Conservation (phyloP, 805 yeast genomes). For the Schizosaccharomyces japonicus region DNA sequence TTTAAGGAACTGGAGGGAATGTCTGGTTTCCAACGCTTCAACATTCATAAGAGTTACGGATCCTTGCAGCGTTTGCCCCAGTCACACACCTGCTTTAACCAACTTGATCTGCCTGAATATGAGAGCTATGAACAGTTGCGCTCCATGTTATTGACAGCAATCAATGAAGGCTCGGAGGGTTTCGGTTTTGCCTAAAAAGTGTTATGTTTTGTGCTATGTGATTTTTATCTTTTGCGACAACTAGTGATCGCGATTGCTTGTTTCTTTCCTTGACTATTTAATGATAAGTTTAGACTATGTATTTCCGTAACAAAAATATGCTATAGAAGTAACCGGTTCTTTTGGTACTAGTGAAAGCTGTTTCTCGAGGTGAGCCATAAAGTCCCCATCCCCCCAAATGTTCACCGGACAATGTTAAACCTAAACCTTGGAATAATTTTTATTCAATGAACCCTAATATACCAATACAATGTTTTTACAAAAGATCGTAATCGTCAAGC, state of each 20-base stretch:
- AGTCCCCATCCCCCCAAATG: no score
- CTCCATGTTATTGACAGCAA: slow-evolving; percentile 55
- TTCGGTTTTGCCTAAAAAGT: slow-evolving; percentile 49
- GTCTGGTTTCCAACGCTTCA: slow-evolving; percentile 62
- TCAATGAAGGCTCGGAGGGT: slow-evolving; percentile 89
- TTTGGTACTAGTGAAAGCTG: no score
- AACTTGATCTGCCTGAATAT: slow-evolving; percentile 78
- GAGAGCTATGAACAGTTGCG: slow-evolving; percentile 69
- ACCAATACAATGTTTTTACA: slow-evolving; percentile 15
- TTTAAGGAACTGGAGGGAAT: slow-evolving; percentile 76
- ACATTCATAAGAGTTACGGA: slow-evolving; percentile 76
- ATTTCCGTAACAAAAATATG: no score
- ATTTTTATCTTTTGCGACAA: not conserved
- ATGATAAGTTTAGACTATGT: no score
- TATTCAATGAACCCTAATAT: not conserved
- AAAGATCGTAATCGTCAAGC: slow-evolving; percentile 33
- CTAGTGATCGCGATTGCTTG: no score
- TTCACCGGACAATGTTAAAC: no score
- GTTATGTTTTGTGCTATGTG: not conserved
- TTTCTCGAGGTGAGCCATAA: no score
- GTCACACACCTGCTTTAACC: slow-evolving; percentile 81
- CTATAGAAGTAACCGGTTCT: no score
- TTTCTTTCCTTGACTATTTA: no score
- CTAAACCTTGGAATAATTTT: no score
- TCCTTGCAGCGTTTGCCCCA: slow-evolving; percentile 62